These are phyloP conservation scores for Alectoria sarmentosa DNA, from an alignment of 495 filamentous ascomycete genomes.

Conservation along the genomic window DNA sequence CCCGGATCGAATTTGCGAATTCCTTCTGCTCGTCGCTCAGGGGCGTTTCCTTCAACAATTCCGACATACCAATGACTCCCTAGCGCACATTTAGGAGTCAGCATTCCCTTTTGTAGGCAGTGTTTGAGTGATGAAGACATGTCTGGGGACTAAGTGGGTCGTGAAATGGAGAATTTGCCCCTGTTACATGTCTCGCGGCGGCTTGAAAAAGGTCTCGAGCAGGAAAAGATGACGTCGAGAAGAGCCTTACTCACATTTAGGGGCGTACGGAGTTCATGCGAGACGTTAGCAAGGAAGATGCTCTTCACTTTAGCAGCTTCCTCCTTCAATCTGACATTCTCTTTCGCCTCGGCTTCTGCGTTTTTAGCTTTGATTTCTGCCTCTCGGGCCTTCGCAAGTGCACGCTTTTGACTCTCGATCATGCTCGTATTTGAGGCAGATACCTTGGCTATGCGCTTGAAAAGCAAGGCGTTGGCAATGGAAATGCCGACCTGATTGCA, in stretches of 20 bases:
- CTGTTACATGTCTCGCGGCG: too few relatives aligned
- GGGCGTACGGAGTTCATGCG: conserved; percentile 78
- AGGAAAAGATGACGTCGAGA: too few relatives aligned
- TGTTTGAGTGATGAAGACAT: too few relatives aligned
- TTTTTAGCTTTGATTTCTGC: conserved; percentile 77
- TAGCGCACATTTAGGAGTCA: too few relatives aligned
- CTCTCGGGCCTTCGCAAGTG: conserved; percentile 69
- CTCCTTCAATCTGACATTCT: conserved; percentile 82
- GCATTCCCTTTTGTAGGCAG: too few relatives aligned
- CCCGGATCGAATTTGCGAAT: conserved; percentile 86
- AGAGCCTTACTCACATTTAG: too few relatives aligned
- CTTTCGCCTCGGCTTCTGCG: conserved; percentile 75
- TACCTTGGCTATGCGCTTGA: conserved; percentile 73
- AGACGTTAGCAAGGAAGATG: conserved; percentile 90
- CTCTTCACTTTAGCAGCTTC: conserved; percentile 87
- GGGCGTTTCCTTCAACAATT: conserved; percentile 70
- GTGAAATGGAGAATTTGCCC: too few relatives aligned
- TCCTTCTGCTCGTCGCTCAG: conserved; percentile 77
- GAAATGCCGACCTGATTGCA: conserved; percentile 88
- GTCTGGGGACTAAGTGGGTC: too few relatives aligned
- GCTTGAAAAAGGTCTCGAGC: too few relatives aligned
- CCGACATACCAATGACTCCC: conserved; percentile 87
- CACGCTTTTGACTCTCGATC: conserved; percentile 78
- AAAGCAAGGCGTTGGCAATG: conserved; percentile 76
- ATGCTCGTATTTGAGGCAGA: conserved; percentile 77